Evolutionary conservation across 75 land plant species (phyloP).

Genomic region (Isoetes taiwanensis): DNA sequence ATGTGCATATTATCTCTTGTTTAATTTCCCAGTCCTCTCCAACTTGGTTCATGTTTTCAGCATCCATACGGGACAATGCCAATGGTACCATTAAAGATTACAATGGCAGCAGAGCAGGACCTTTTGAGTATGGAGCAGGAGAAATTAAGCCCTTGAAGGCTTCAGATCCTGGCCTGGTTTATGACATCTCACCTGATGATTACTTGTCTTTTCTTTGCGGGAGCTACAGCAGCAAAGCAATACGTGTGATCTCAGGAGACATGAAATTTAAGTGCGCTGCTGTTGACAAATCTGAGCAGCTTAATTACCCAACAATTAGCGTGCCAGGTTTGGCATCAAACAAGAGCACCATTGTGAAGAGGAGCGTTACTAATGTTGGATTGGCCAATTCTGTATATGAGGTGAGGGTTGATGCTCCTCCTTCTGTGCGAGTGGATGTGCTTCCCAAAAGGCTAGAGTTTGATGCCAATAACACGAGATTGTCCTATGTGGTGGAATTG

Average conservation of each 20-base stretch:
- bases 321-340: constrained; percentile 28
- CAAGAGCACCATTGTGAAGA: constrained; percentile 15
- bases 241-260: too few species aligned
- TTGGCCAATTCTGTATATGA: constrained; percentile 29
- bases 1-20: too few species aligned
- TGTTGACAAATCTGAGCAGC: too few species aligned
- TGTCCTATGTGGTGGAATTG: background rate
- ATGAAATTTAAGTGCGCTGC: too few species aligned
- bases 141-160: background rate
- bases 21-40: too few species aligned
- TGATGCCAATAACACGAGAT: constrained; percentile 1
- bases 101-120: too few species aligned
- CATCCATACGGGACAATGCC: too few species aligned
- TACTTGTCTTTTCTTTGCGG: background rate
- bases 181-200: background rate
- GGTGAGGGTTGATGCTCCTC: constrained; percentile 36
- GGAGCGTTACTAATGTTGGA: constrained; percentile 88
- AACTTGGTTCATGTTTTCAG: too few species aligned
- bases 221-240: background rate
- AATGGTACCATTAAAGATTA: too few species aligned
- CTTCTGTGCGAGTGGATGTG: constrained; percentile 45
- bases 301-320: constrained; percentile 71
- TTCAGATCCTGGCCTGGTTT: background rate
- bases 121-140: too few species aligned
- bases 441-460: constrained; percentile 39